A percentile compares a stretch with the other conserved stretches of the same genome.
Conservation (phyloP, 164 flowering plant species). For the Santalum album region DNA sequence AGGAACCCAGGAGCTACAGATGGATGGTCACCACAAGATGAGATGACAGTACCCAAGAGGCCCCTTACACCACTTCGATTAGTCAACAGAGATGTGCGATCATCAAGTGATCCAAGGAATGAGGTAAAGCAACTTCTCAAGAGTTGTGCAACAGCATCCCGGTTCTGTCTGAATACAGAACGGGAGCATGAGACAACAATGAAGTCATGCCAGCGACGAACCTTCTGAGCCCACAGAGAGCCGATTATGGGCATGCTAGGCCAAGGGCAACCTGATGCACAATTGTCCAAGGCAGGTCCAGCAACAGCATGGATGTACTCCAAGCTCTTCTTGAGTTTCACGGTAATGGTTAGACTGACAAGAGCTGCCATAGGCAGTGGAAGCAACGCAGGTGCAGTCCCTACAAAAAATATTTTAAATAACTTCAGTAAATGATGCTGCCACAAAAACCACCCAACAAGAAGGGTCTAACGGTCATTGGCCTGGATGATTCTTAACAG, state of each 20-base stretch:
- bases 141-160: constrained; percentile 68
- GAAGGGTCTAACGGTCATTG: background rate
- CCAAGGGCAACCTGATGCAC: constrained; percentile 71
- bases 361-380: constrained; percentile 89
- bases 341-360: constrained; percentile 85
- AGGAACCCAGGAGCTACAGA: constrained; percentile 72
- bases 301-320: constrained; percentile 56
- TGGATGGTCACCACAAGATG: constrained; percentile 30
- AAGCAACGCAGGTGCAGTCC: constrained; percentile 41
- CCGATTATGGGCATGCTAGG: constrained; percentile 71
- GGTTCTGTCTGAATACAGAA: constrained; percentile 57
- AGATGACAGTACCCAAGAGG: constrained; percentile 48
- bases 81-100: constrained; percentile 17
- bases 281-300: constrained; percentile 62
- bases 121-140: constrained; percentile 67
- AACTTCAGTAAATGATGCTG: background rate
- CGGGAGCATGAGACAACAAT: constrained; percentile 57
- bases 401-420: constrained; percentile 22
- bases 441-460: background rate
- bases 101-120: constrained; percentile 38
- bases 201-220: constrained; percentile 75
- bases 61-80: constrained; percentile 40
- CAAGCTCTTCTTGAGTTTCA: constrained; percentile 58
- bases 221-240: constrained; percentile 85
- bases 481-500: too few species aligned